Percentiles rank a stretch among this genome's conserved stretches.
These are phyloP conservation scores for Solanum bukasovii DNA, from an alignment of 257 asterid species.

Conservation along the genomic window DNA sequence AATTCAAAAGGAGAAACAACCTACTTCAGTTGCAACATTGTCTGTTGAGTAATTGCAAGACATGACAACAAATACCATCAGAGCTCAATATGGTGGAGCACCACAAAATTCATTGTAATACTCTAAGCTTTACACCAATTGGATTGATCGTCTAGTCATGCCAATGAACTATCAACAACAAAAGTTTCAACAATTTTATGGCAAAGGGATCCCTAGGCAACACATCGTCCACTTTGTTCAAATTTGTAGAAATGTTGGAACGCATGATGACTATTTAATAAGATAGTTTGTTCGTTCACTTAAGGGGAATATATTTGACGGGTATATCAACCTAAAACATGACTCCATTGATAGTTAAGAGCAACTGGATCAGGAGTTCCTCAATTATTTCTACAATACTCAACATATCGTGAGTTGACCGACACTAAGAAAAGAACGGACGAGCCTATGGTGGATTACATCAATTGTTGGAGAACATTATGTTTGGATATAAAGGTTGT, in stretches of 20 bases:
- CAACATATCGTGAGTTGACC: neutral
- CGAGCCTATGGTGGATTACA: neutral
- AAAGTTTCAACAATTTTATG: neutral
- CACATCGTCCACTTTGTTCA: neutral
- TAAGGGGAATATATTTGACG: neutral
- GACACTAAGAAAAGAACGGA: neutral
- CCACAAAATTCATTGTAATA: too few relatives aligned
- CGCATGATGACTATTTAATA: neutral
- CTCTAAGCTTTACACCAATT: neutral
- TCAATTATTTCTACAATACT: too few relatives aligned
- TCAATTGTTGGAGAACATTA: neutral
- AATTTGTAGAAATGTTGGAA: neutral
- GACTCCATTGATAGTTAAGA: neutral
- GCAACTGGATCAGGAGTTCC: neutral
- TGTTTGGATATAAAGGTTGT: neutral
- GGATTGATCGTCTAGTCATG: neutral
- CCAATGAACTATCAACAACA: neutral
- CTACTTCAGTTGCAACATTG: neutral
- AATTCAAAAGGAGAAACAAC: neutral
- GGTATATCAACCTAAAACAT: neutral
- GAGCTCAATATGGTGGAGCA: neutral
- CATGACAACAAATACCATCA: neutral
- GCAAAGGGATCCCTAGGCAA: neutral
- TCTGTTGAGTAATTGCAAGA: neutral
- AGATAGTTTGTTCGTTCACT: neutral